Evolutionary conservation across 2,329 filamentous ascomycete genomes (phyloP), one percentile per base, ranked within the genome.

Genomic region (Cladophialophora psammophila): DNA sequence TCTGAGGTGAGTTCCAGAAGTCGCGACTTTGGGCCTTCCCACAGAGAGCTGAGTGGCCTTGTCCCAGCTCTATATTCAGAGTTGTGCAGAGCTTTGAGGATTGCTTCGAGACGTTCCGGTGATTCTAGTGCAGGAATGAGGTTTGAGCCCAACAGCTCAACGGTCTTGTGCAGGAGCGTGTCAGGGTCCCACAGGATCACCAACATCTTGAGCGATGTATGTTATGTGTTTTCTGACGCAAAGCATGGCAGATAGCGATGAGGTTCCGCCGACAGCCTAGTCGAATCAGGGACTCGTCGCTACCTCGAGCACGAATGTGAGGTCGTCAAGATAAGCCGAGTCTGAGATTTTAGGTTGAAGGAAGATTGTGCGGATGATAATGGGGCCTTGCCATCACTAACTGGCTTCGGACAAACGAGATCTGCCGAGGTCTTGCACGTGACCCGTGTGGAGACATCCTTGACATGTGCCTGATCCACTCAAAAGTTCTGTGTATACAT

Each of bases 181-280:
- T 68, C 66, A 66, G 66, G 62, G 68, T 73, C 71, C 66, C 70
- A 72, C 48, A 73, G 71, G 56, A 70, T 70, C 54, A 69, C 68
- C 50, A 72, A 57, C 72, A 73, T 73, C 61, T 64, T 73, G 50
- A 55, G 42, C 15, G 55, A 60, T 52, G 15, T 67, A 31, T 54
- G 35, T 58, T 15, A 8, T 38, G 7, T 18, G 10, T 18, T 32
- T 15, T 63, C 55, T 64, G 58, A 15, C 31, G 10, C 20, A 34
- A 20, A 66, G 60, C 60, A 66, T 68, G 56, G 60, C 63, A 63
- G 34, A 59, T 26, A 31, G 52, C 45, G 34, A 56, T 8, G n/a
- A 32, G n/a, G n/a, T 15, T 45, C n/a, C 36, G 26, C 12, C 12
- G 42, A 35, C 57, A 48, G 34, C 9, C 45, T 31, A 12, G 18